Conservation (phyloP, 2,329 filamentous ascomycete genomes). For the Talaromyces sp. region DNA sequence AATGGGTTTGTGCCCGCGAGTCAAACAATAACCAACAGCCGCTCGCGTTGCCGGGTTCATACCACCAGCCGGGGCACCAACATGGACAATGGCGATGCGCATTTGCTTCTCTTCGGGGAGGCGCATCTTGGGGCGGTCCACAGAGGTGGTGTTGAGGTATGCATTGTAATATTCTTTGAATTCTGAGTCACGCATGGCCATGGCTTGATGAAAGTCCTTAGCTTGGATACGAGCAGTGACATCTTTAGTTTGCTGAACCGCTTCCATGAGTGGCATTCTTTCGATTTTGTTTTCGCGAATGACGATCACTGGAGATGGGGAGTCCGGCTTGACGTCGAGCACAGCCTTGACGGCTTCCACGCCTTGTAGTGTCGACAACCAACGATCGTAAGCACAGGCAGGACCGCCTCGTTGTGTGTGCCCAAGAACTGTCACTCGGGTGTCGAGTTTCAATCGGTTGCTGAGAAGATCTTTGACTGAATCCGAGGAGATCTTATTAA, state of each 20-base stretch:
- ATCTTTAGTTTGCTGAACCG: constrained; percentile 78
- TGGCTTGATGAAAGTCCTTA: constrained; percentile 82
- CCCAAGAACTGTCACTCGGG: constrained; percentile 87
- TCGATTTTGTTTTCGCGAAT: constrained; percentile 98
- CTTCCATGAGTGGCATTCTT: constrained; percentile 80
- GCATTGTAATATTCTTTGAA: constrained; percentile 89
- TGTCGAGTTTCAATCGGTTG: constrained; percentile 75
- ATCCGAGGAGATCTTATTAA: constrained; percentile 74
- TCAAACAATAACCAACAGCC: constrained; percentile 86
- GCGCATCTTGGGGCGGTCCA: constrained; percentile 63
- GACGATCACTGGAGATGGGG: constrained; percentile 88
- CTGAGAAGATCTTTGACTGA: constrained; percentile 88
- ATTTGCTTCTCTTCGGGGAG: constrained; percentile 74
- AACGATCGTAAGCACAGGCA: constrained; percentile 89
- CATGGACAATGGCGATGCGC: constrained; percentile 92
- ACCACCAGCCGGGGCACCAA: constrained; percentile 91
- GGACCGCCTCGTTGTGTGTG: constrained; percentile 95
- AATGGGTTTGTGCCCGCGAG: constrained; percentile 84
- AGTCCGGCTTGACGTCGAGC: constrained; percentile 80
- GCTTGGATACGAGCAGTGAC: constrained; percentile 75
- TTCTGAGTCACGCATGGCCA: constrained; percentile 83
- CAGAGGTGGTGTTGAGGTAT: constrained; percentile 85
- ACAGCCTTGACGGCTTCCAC: constrained; percentile 92
- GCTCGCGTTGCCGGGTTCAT: constrained; percentile 97
- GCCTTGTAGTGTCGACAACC: constrained; percentile 86